phyloP scores from a whole-genome alignment of 345 rosid species.

The Dimocarpus longan region DNA sequence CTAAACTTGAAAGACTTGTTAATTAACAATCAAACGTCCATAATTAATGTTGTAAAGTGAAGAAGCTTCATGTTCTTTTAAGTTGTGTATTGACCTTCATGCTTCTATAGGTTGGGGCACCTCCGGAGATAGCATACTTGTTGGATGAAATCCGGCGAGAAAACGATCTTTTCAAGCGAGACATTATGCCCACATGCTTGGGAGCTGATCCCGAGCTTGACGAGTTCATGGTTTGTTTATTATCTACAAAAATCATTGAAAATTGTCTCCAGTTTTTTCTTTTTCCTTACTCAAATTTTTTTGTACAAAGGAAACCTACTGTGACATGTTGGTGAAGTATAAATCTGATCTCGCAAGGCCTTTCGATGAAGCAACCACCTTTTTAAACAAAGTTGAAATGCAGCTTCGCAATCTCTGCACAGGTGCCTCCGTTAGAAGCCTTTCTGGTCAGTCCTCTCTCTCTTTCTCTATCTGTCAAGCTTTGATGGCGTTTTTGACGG shows the following conservation, averaged over 20 bases:
- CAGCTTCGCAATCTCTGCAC: conserved; percentile 87
- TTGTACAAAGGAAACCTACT: conserved; percentile 64
- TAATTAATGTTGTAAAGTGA: neutral
- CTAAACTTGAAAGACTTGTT: too few relatives aligned
- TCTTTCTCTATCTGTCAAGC: conserved; percentile 15
- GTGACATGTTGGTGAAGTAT: conserved; percentile 72
- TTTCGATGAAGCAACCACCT: conserved; percentile 77
- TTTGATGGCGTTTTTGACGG: neutral
- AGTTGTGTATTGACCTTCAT: neutral
- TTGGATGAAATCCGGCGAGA: conserved; percentile 71
- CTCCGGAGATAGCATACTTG: conserved; percentile 69
- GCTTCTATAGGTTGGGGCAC: conserved; percentile 75
- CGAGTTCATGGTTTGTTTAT: conserved; percentile 77
- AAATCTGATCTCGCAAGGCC: conserved; percentile 91
- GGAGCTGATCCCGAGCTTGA: conserved; percentile 98
- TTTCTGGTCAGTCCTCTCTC: conserved; percentile 47
- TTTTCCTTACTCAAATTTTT: neutral
- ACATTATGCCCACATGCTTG: conserved; percentile 39
- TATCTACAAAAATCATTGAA: neutral
- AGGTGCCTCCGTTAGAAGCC: conserved; percentile 49
- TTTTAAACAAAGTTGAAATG: conserved; percentile 77
- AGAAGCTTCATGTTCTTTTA: neutral
- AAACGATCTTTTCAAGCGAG: conserved; percentile 45
- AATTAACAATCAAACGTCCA: neutral
- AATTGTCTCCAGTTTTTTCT: neutral